Evolutionary conservation across 1,284 basidiomycete species (phyloP).

Genomic region (Heterobasidion irregulare): DNA sequence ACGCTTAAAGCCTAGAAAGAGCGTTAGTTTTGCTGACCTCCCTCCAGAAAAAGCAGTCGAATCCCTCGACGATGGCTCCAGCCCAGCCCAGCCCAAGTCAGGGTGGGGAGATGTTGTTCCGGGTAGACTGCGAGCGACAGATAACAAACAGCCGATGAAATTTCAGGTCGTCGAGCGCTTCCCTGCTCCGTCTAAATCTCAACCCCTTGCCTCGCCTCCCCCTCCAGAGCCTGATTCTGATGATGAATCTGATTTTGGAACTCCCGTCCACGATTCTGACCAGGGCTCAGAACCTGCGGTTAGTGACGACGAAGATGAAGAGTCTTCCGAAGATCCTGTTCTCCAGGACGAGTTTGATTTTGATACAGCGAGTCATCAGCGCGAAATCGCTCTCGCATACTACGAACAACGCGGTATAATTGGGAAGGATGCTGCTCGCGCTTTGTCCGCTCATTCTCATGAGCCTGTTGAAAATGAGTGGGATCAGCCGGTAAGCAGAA

Average conservation of each 20-base stretch:
- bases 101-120: slow-evolving; percentile 50
- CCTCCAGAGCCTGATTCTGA: slow-evolving; percentile 31
- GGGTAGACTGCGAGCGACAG: slow-evolving; percentile 32
- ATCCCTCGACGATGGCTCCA: not conserved
- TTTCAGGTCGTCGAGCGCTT: slow-evolving; percentile 58
- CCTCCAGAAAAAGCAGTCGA: slow-evolving; percentile 18
- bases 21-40: slow-evolving; percentile 52
- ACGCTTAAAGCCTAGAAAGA: slow-evolving; percentile 40
- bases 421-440: slow-evolving; percentile 40
- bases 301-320: slow-evolving; percentile 13
- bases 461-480: slow-evolving; percentile 29
- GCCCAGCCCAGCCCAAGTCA: slow-evolving; percentile 11
- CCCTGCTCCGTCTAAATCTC: slow-evolving; percentile 22
- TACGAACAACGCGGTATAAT: slow-evolving; percentile 50
- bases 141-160: slow-evolving; percentile 49
- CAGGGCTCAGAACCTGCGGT: slow-evolving; percentile 27
- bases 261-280: slow-evolving; percentile 35
- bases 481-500: slow-evolving; percentile 35
- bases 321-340: slow-evolving; percentile 11
- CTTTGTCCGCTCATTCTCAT: slow-evolving; percentile 39
- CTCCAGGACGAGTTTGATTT: slow-evolving; percentile 45
- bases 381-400: slow-evolving; percentile 68
- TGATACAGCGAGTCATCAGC: slow-evolving; percentile 56
- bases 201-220: slow-evolving; percentile 14
- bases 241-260: slow-evolving; percentile 34